Evolutionary conservation across 768 basidiomycete species (phyloP), one percentile per base, ranked within the genome.

Genomic region (Roridomyces roridus): DNA sequence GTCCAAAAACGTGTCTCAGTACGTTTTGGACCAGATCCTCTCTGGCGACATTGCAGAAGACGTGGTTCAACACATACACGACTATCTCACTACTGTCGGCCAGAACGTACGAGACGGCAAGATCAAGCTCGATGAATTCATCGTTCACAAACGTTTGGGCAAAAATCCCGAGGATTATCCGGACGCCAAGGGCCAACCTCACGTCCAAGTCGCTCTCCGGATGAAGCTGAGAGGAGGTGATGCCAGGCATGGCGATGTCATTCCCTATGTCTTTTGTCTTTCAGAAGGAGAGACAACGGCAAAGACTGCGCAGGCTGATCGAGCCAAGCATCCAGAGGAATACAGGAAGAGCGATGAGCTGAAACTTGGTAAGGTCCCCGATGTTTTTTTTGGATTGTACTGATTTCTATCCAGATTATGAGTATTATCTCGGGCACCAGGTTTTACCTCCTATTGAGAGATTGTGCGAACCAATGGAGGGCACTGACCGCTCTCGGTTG

Each of bases 111-210:
- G 92, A 5, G 83, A 75, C 20, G 92, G 92, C 2, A 86, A 86
- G 66, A 77, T 91, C 41, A 88, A 87, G 49, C 67, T 95, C n/a
- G 97, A 98, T 3, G 93, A 98, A 50, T 96, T 95, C 74, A 94
- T 95, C 66, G 85, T 99, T 67, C 87, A 85, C 81, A 99, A 99
- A 94, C 91, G 97, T 51, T 80, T 99, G 51, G 93, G 97, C 14
- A 98, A 98, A 77, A 93, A 93, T 59, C 96, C 96, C 0, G 92
- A 96, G 65, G 96, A 97, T 66, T 99, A 98, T 68, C 96, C 96
- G 0, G 96, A 98, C 68, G 91, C 86, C 7, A 98, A 98, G 73
- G 87, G 80, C 35, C 96, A 96, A 65, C 97, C 97, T 2, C 97
- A 99, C 66, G 96, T 98, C 1, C 95, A 97, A 67, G 97, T 99